Percentiles rank a stretch among this genome's conserved stretches.
phyloP scores from a whole-genome alignment of 306 rosid species.

The Dicorynia guianensis region DNA sequence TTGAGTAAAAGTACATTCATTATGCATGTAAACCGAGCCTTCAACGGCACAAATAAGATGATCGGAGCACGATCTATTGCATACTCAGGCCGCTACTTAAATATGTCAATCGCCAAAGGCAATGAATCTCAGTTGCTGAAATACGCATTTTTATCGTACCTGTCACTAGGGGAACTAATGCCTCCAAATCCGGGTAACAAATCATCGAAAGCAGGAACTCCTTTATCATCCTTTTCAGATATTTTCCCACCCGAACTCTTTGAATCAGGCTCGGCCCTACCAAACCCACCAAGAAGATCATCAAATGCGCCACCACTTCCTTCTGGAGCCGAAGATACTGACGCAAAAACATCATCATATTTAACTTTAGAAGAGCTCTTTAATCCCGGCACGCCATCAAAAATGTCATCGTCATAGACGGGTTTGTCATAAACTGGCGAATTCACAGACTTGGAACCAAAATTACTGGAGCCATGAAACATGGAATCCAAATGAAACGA shows the following conservation, averaged over 20 bases:
- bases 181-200: conserved; percentile 85
- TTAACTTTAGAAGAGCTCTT: conserved; percentile 66
- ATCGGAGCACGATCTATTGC: not conserved
- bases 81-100: conserved; percentile 2
- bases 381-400: conserved; percentile 84
- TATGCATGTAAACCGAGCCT: not conserved
- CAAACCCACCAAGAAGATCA: conserved; percentile 86
- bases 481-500: conserved; percentile 71
- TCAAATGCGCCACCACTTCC: conserved; percentile 63
- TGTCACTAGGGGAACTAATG: conserved; percentile 55
- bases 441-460: conserved; percentile 49
- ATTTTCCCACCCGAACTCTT: conserved; percentile 56
- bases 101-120: conserved; percentile 37
- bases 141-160: conserved; percentile 52
- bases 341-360: conserved; percentile 64
- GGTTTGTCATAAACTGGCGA: conserved; percentile 83
- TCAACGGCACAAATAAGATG: not conserved
- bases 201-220: conserved; percentile 69
- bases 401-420: conserved; percentile 87
- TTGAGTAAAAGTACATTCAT: conserved; percentile 7
- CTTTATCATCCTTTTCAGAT: conserved; percentile 59
- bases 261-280: conserved; percentile 59
- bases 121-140: conserved; percentile 12
- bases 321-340: conserved; percentile 53
- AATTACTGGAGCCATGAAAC: conserved; percentile 50